phyloP scores from a whole-genome alignment of 2,329 filamentous ascomycete species.

The Harringtonia aguacate region DNA sequence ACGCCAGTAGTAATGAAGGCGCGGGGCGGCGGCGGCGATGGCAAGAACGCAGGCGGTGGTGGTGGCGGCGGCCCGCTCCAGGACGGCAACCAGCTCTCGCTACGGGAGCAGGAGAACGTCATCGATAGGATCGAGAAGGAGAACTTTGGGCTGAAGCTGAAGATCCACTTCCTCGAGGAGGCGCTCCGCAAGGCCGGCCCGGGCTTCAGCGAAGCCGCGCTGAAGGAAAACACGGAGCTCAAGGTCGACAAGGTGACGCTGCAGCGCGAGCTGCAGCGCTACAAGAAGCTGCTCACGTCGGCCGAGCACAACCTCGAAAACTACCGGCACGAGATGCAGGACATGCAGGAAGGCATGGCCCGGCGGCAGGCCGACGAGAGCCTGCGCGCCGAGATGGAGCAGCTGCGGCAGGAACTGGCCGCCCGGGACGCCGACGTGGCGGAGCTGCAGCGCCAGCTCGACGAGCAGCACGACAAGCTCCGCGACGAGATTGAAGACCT shows the following conservation, averaged over 20 bases:
- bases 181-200: slow-evolving; percentile 78
- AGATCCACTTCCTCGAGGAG: slow-evolving; percentile 94
- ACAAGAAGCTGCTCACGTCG: slow-evolving; percentile 71
- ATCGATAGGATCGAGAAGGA: slow-evolving; percentile 97
- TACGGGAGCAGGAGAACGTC: slow-evolving; percentile 90
- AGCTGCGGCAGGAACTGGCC: slow-evolving; percentile 44
- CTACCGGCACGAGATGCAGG: slow-evolving; percentile 70
- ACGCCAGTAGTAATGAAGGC: slow-evolving; percentile 59
- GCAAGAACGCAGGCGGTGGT: slow-evolving; percentile 17
- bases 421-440: slow-evolving; percentile 51
- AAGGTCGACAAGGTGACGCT: slow-evolving; percentile 89
- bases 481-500: slow-evolving; percentile 66
- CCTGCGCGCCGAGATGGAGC: slow-evolving; percentile 50
- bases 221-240: slow-evolving; percentile 92
- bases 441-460: slow-evolving; percentile 47
- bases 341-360: slow-evolving; percentile 74
- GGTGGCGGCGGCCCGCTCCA: slow-evolving; percentile 58
- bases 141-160: slow-evolving; percentile 93
- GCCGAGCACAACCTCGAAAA: slow-evolving; percentile 81
- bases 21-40: neutral
- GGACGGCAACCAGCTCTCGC: slow-evolving; percentile 79
- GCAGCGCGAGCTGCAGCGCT: slow-evolving; percentile 74
- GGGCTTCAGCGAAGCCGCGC: slow-evolving; percentile 76
- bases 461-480: slow-evolving; percentile 51
- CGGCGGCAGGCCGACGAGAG: slow-evolving; percentile 63